Evolutionary conservation across 495 filamentous ascomycete species (phyloP), one percentile per base, ranked within the genome.

Genomic region (Massariosphaeria phaeospora): DNA sequence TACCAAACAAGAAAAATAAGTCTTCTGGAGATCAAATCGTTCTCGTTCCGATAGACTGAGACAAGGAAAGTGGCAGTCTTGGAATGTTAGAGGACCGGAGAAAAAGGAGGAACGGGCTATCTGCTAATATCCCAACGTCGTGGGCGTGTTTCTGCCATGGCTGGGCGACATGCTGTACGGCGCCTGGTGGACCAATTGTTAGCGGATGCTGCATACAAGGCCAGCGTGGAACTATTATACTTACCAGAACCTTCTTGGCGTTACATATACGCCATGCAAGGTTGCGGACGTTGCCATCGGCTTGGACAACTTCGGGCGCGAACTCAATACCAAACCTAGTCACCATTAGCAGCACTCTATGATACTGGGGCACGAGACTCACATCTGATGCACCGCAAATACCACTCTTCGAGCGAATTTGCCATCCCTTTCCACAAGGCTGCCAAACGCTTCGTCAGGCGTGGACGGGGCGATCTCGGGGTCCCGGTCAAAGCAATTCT

Each of bases 181-280:
- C 33, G 82, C 80, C 81, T 83, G 62, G 30, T 21, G 18, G 48
- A 1, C n/a, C 12, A 24, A 17, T 3, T 11, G 18, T 50, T 40
- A 57, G 38, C 34, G 20, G 2, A 30, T 15, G 21, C 17, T 21
- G 1, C 8, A 20, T n/a, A 3, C 24, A 42, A 21, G 13, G 48
- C 17, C 35, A 30, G n/a, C 4, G 34, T 24, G 25, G 48, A 50
- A 15, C 7, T 11, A n/a, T n/a, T n/a, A 11, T 2, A 79, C 89
- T 71, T 76, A 95, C 93, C 69, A 97, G 67, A 49, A 96, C 93
- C 68, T 89, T 86, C 73, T 95, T 95, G 23, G 91, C 94, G 67
- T 91, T 93, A 67, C 86, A 94, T 54, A 98, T 87, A 62, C 93
- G 80, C 94, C 93, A 97, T 23, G 91, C 88, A 36, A 98, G 74